phyloP scores from a whole-genome alignment of 345 rosid species.

The Eucalyptus tenuipes region DNA sequence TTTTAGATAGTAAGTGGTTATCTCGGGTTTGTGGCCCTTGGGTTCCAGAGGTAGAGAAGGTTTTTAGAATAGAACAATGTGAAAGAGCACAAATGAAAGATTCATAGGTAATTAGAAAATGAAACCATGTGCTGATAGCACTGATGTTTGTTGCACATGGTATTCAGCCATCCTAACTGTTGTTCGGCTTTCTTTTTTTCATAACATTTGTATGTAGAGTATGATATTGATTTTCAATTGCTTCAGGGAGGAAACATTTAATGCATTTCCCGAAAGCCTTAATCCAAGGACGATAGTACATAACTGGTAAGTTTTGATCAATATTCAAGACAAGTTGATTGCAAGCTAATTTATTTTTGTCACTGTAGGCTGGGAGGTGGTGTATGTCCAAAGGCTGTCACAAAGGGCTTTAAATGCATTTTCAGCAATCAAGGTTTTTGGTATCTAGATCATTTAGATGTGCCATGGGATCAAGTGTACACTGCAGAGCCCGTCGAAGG shows the following conservation, averaged over 20 bases:
- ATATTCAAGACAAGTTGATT: background rate
- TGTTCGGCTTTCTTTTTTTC: background rate
- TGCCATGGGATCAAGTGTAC: conserved; percentile 65
- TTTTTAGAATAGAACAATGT: background rate
- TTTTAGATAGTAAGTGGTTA: conserved; percentile 83
- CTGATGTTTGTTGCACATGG: background rate
- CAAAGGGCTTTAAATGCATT: conserved; percentile 86
- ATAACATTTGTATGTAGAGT: background rate
- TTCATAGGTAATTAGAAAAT: background rate
- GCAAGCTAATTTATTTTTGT: background rate
- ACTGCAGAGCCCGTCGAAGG: conserved; percentile 79
- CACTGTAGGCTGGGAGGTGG: conserved; percentile 63
- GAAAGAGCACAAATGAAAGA: background rate
- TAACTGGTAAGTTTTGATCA: conserved; percentile 50
- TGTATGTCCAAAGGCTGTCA: conserved; percentile 75
- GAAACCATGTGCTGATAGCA: background rate
- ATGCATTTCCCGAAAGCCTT: conserved; percentile 46
- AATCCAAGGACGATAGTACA: conserved; percentile 79
- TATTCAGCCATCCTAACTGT: background rate
- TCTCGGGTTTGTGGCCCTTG: background rate
- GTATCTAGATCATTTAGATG: conserved; percentile 91
- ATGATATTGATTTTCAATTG: background rate
- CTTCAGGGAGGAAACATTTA: conserved; percentile 84
- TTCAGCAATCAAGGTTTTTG: conserved; percentile 82
- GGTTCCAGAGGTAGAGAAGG: background rate